phyloP scores from a whole-genome alignment of 345 rosid genomes.

The Populus alba region DNA sequence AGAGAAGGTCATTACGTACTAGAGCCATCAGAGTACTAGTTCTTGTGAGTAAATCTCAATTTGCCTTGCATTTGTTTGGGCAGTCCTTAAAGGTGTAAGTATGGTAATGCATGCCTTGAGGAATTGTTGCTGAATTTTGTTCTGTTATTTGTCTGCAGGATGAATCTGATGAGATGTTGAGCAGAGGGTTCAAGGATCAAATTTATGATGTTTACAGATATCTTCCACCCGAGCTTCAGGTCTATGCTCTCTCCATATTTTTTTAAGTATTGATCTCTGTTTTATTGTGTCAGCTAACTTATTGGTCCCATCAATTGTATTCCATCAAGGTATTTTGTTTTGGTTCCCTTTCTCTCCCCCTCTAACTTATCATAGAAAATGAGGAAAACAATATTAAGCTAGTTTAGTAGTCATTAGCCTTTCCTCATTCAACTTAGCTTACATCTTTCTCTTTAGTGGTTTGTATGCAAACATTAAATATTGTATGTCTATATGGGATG shows the following conservation, averaged over 20 bases:
- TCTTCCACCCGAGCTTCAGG: slow-evolving; percentile 99
- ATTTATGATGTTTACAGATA: slow-evolving; percentile 92
- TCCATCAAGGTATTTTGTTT: not conserved
- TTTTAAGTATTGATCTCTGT: not conserved
- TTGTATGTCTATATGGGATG: not conserved
- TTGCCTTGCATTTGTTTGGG: not conserved
- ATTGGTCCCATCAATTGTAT: not conserved
- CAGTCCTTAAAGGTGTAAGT: not conserved
- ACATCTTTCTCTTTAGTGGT: not conserved
- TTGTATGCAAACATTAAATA: not conserved
- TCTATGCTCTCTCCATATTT: slow-evolving; percentile 14
- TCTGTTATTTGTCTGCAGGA: slow-evolving; percentile 33
- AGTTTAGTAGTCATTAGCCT: not conserved
- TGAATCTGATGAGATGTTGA: slow-evolving; percentile 97
- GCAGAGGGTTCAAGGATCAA: slow-evolving; percentile 99
- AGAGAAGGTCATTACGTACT: slow-evolving; percentile 91
- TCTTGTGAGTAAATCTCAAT: slow-evolving; percentile 27
- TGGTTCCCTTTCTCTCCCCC: not conserved
- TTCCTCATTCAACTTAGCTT: not conserved
- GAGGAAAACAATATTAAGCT: not conserved
- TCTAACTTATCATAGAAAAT: not conserved
- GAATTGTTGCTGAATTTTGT: not conserved
- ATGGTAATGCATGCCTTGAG: not conserved
- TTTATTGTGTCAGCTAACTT: not conserved
- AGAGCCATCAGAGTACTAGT: slow-evolving; percentile 52